Conservation (phyloP, 768 basidiomycete genomes). For the Coprinopsis marcescibilis region DNA sequence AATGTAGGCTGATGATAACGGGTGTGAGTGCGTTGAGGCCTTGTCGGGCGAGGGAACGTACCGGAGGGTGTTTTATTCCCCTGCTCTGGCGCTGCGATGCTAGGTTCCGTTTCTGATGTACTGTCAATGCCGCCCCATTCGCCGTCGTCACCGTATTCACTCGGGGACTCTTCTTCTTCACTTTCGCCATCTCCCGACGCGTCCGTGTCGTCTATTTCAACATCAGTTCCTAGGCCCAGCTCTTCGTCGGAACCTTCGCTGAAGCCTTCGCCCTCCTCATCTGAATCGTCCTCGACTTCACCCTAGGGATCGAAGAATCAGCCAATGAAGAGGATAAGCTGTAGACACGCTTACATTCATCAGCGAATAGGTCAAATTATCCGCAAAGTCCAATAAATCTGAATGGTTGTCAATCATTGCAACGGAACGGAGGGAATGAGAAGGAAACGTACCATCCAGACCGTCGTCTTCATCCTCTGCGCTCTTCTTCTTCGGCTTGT, state of each 20-base stretch:
- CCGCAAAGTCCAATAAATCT: slow-evolving; percentile 55
- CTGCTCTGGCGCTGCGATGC: background rate
- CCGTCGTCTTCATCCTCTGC: slow-evolving; percentile 65
- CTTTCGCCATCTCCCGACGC: slow-evolving; percentile 13
- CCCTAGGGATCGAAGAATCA: slow-evolving; percentile 6
- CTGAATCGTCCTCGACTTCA: slow-evolving; percentile 8
- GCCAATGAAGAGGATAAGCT: background rate
- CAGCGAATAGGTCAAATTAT: slow-evolving; percentile 25
- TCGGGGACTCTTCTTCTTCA: slow-evolving; percentile 11
- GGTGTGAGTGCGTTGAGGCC: background rate
- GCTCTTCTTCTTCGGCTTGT: slow-evolving; percentile 36
- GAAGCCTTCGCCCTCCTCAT: slow-evolving; percentile 17
- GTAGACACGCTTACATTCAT: slow-evolving; percentile 10
- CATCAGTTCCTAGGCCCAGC: slow-evolving; percentile 7
- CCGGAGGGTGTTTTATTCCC: slow-evolving; percentile 13
- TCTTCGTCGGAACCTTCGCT: slow-evolving; percentile 23
- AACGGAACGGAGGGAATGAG: background rate
- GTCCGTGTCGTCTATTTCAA: background rate
- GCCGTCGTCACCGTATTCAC: slow-evolving; percentile 23
- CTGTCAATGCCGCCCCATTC: slow-evolving; percentile 30
- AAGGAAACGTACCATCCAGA: slow-evolving; percentile 59
- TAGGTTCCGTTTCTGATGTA: slow-evolving; percentile 1
- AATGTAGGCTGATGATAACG: slow-evolving; percentile 51
- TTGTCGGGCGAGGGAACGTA: slow-evolving; percentile 8
- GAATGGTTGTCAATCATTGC: slow-evolving; percentile 1